Evolutionary conservation across 2,329 filamentous ascomycete genomes (phyloP), one percentile per base, ranked within the genome.

Genomic region (Fusarium mangiferae): DNA sequence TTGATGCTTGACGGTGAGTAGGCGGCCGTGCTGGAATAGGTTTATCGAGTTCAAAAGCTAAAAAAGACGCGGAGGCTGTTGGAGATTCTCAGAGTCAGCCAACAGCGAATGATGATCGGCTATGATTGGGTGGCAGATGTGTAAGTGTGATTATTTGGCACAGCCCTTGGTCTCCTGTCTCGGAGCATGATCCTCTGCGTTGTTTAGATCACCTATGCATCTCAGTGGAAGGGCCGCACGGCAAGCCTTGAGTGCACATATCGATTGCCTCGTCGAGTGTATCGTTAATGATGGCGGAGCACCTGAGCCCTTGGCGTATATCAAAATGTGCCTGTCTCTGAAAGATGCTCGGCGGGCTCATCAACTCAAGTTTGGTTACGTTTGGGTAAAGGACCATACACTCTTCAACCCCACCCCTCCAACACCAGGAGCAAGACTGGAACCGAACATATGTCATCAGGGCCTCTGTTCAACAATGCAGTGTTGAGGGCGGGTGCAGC

Each of bases 321-420:
- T 45, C 56, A 70, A 58, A 66, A 62, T 70, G 46, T 70, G 35
- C 35, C 35, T 42, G 70, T 58, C 54, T 51, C 42, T 15, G 39
- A 49, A 60, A 57, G 69, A 49, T 59, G 51, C 44, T 70, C 64
- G 64, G 48, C 36, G 44, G 56, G 42, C 36, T 74, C 66, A 63
- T 52, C 49, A 74, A 35, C 36, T 41, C 35, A n/a, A 55, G 35
- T 61, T 41, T 44, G 62, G 56, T 54, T 49, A 39, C 52, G 62
- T 57, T 71, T 70, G 55, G 68, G 52, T 44, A 49, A 46, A 55
- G 59, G 59, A 61, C 54, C 57, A 66, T 51, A 60, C 59, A 56
- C 67, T 68, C 46, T 41, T 38, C 62, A 65, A 71, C 71, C 72
- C 72, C 71, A 74, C 72, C 62, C 72, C 71, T 74, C 72, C 71